Evolutionary conservation across 2,329 filamentous ascomycete species (phyloP), one percentile per base, ranked within the genome.

Genomic region (Myriosclerotinia curreyana): DNA sequence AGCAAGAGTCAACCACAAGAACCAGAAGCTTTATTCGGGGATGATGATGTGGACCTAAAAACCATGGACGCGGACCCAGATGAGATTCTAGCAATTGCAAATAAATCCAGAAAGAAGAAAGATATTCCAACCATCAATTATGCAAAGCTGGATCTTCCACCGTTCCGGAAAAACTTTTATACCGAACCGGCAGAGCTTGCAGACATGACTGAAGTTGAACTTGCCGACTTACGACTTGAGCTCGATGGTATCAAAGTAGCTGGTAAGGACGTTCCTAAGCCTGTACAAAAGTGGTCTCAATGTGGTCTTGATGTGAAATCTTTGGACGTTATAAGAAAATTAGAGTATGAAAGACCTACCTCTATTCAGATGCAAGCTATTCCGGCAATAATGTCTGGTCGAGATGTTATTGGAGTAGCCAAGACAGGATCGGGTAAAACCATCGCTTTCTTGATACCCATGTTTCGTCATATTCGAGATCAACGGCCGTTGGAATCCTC

Each of bases 361-460:
- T 86, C 94, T 0, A 98, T 99, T 71, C 95, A 99, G 76, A 88
- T 93, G 76, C 95, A 99, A 76, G 95, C 95, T 2, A 87, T 98
- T 66, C 95, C 95, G 2, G 88, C 92, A 12, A 91, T 97, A 72
- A 97, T 98, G 91, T 96, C 93, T 36, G 95, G 95, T 12, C 86
- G 92, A 70, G 95, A 99, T 79, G 90, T 97, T 46, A 92, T 99
- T 68, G 95, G 93, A 69, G 92, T 99, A 61, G 95, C 95, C 22
- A 98, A 98, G 79, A 99, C 95, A 34, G 95, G 95, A 6, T 98
- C 95, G 34, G 95, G 95, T 75, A 99, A 99, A 79, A 99, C 95
- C 0, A 87, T 98, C 71, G 95, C 95, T 7, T 99, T 98, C 75
- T 79, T 96, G 38, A 83, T 99, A 52, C 95, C 95, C 46, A 97